Evolutionary conservation across 768 basidiomycete genomes (phyloP).

Genomic region (Macrolepiota albuminosa): DNA sequence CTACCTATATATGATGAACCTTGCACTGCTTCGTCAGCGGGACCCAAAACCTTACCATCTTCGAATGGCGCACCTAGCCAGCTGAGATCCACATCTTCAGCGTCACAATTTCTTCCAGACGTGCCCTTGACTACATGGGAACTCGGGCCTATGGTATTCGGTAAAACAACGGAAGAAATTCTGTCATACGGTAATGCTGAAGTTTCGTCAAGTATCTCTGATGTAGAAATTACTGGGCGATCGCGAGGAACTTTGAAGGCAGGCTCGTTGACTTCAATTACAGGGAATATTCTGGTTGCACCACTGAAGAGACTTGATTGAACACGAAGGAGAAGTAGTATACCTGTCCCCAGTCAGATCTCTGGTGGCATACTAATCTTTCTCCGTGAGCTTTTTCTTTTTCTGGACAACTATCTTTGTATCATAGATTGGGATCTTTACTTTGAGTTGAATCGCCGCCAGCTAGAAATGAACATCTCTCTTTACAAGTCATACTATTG

Average conservation of each 20-base stretch:
- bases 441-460: not conserved
- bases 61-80: not conserved
- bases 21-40: not conserved
- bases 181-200: not conserved
- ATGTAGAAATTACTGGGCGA: not conserved
- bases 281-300: not conserved
- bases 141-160: not conserved
- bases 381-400: not conserved
- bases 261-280: not conserved
- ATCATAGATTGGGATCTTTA: not conserved
- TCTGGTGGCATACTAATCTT: not conserved
- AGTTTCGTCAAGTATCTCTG: not conserved
- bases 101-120: not conserved
- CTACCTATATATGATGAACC: not conserved
- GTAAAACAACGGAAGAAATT: not conserved
- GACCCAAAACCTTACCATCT: not conserved
- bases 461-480: not conserved
- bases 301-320: not conserved
- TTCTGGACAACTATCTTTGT: not conserved
- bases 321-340: not conserved
- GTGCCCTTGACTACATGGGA: not conserved
- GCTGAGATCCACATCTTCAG: not conserved
- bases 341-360: not conserved
- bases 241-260: not conserved
- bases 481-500: not conserved